Conservation (phyloP, 2,329 filamentous ascomycete species). For the Tolypocladium ovalisporum region DNA sequence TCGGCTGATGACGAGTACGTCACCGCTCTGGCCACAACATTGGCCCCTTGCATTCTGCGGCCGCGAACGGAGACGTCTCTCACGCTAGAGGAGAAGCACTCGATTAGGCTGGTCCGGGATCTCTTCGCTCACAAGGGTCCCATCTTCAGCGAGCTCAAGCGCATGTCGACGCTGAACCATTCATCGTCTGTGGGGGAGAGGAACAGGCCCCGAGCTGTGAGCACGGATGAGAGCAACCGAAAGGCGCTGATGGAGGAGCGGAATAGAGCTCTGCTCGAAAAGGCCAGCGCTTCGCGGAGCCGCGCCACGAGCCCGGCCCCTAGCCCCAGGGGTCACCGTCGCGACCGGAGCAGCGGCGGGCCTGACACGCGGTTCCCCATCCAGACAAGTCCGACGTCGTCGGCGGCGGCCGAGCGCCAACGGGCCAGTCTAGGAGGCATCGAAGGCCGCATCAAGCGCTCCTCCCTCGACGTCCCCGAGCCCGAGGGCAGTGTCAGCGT, state of each 20-base stretch:
- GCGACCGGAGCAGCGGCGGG: slow-evolving; percentile 67
- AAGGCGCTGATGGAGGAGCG: slow-evolving; percentile 91
- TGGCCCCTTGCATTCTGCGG: slow-evolving; percentile 80
- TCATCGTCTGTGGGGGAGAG: slow-evolving; percentile 40
- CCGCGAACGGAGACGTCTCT: slow-evolving; percentile 80
- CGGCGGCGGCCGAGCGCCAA: slow-evolving; percentile 31
- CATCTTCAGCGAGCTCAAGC: slow-evolving; percentile 94
- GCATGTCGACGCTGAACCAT: slow-evolving; percentile 62
- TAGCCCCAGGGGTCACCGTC: slow-evolving; percentile 52
- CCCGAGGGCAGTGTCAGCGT: slow-evolving; percentile 32
- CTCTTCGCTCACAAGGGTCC: slow-evolving; percentile 88
- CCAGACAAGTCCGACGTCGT: slow-evolving; percentile 49
- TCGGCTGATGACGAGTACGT: slow-evolving; percentile 88
- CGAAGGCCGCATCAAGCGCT: slow-evolving; percentile 38
- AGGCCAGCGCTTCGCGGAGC: slow-evolving; percentile 52
- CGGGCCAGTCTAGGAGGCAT: slow-evolving; percentile 39
- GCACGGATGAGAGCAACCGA: slow-evolving; percentile 90
- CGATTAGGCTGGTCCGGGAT: slow-evolving; percentile 81
- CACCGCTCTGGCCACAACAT: slow-evolving; percentile 55
- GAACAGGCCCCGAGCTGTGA: slow-evolving; percentile 72
- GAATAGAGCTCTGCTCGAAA: slow-evolving; percentile 67
- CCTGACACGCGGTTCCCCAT: slow-evolving; percentile 79
- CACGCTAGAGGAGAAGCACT: slow-evolving; percentile 91
- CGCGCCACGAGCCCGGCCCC: slow-evolving; percentile 66
- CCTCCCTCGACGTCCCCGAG: slow-evolving; percentile 74